Base-by-base conservation (phyloP, 192 early-diverging fungal species). In the Dispira parvispora region DNA sequence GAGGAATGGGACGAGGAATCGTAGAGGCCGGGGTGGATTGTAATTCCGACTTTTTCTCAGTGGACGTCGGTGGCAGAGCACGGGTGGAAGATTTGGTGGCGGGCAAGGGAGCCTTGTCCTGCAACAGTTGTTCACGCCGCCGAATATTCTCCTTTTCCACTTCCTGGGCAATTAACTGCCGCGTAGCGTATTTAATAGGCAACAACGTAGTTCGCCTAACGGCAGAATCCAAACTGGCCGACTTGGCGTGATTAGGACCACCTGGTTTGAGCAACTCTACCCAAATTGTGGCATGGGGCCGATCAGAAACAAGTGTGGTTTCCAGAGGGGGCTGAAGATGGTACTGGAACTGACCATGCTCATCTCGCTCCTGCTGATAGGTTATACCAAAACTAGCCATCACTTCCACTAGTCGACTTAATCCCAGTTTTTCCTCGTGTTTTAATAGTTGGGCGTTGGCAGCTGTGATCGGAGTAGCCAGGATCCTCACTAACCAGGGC, bases 81-180 rank as follows among this genome's bases (percentile, higher is more conserved):
- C 32, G 32, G 32, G 32, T 38, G 32, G 32, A 38, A 38, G 32
- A 38, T 38, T 38, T 38, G 32, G 32, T 38, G 3, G 32, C 6
- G 6, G 32, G 32, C 32, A 38, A 38, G 32, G 32, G 32, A 38
- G 42, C 5, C 8, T 45, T 61, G 1, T 62, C 43, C 46, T 16
- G 32, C 11, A 62, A 32, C 18, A 26, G n/a, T 57, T 27, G 23
- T 49, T 32, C 46, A 27, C 43, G 65, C 43, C 21, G 45, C 12
- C 62, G 23, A 16, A 63, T 55, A 28, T 38, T 63, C 42, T 71
- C 49, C 42, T 55, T 68, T 54, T 65, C 66, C 62, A 88, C 82
- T 75, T 92, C 87, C 64, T 85, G 85, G 0, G 89, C 70, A 63
- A 93, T 80, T 52, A 96, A 68, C 71, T 92, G 89, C 50, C 86